These are phyloP conservation scores for Halophytophthora polymorphica DNA, from an alignment of 352 stramenopile genomes.

Conservation along the genomic window DNA sequence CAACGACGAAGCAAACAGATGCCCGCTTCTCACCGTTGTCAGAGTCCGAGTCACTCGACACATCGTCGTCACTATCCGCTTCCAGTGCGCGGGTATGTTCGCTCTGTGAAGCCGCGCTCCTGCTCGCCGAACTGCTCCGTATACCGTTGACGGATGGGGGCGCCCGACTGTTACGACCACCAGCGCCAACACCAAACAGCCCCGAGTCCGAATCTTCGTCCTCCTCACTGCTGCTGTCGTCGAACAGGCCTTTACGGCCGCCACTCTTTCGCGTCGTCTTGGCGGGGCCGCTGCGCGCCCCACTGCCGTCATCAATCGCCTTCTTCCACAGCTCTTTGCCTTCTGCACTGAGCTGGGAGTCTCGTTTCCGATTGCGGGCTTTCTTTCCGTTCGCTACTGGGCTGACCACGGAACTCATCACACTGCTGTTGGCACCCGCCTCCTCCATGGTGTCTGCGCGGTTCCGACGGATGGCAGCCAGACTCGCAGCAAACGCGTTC, in stretches of 20 bases:
- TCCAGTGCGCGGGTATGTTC: slow-evolving; percentile 15
- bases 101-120: slow-evolving; percentile 5
- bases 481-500: slow-evolving; percentile 71
- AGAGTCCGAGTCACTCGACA: slow-evolving; percentile 31
- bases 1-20: background rate
- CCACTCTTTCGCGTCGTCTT: slow-evolving; percentile 25
- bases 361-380: slow-evolving; percentile 50
- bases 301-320: slow-evolving; percentile 36
- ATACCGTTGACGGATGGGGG: slow-evolving; percentile 11
- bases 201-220: slow-evolving; percentile 44
- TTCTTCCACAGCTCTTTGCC: slow-evolving; percentile 74
- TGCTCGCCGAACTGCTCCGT: slow-evolving; percentile 21
- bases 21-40: slow-evolving; percentile 21
- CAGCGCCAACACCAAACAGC: slow-evolving; percentile 35
- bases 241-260: slow-evolving; percentile 70
- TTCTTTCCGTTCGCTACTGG: slow-evolving; percentile 11
- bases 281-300: slow-evolving; percentile 4
- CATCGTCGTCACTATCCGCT: slow-evolving; percentile 21
- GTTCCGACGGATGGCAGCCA: slow-evolving; percentile 72
- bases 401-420: slow-evolving; percentile 16
- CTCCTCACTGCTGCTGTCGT: slow-evolving; percentile 69
- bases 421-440: slow-evolving; percentile 14
- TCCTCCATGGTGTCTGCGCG: slow-evolving; percentile 63
- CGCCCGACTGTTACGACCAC: slow-evolving; percentile 22
- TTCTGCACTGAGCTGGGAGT: slow-evolving; percentile 74